phyloP scores from a whole-genome alignment of 2,329 filamentous ascomycete genomes.

The Penicillium sp. region DNA sequence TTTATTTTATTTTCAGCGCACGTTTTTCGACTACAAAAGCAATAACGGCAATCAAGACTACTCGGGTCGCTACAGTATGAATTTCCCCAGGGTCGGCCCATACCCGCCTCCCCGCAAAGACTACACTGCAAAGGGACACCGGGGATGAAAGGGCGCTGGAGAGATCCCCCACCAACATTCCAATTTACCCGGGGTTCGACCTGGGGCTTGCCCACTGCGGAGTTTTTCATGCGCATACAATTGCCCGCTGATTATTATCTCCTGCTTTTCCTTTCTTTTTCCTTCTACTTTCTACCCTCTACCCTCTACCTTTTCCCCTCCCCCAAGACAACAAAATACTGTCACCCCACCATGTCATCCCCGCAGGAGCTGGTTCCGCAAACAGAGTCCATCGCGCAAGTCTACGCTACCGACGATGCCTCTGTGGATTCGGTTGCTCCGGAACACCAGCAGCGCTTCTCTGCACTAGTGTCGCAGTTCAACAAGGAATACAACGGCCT shows the following conservation, averaged over 20 bases:
- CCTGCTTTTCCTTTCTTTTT: constrained; percentile 3
- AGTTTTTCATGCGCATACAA: too few relatives aligned
- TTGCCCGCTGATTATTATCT: too few relatives aligned
- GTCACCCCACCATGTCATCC: constrained; percentile 38
- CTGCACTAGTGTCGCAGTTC: constrained; percentile 68
- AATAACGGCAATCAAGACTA: too few relatives aligned
- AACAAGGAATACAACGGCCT: constrained; percentile 64
- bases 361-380: constrained; percentile 63
- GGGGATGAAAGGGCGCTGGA: constrained; percentile 8
- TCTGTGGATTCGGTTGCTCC: constrained; percentile 69
- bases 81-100: too few relatives aligned
- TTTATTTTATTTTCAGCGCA: too few relatives aligned
- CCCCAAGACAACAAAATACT: background rate
- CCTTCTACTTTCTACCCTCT: background rate
- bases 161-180: constrained; percentile 10
- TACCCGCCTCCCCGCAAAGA: constrained; percentile 11
- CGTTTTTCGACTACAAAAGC: too few relatives aligned
- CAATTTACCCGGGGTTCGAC: constrained; percentile 17
- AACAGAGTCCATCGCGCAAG: constrained; percentile 70
- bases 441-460: constrained; percentile 71
- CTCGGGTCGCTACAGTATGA: too few relatives aligned
- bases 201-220: constrained; percentile 7
- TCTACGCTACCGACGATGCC: constrained; percentile 75
- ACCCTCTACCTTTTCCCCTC: constrained; percentile 6
- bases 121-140: constrained; percentile 18